Evolutionary conservation across 2,329 filamentous ascomycete genomes (phyloP), one percentile per base, ranked within the genome.

Genomic region (Calonectria hongkongensis): DNA sequence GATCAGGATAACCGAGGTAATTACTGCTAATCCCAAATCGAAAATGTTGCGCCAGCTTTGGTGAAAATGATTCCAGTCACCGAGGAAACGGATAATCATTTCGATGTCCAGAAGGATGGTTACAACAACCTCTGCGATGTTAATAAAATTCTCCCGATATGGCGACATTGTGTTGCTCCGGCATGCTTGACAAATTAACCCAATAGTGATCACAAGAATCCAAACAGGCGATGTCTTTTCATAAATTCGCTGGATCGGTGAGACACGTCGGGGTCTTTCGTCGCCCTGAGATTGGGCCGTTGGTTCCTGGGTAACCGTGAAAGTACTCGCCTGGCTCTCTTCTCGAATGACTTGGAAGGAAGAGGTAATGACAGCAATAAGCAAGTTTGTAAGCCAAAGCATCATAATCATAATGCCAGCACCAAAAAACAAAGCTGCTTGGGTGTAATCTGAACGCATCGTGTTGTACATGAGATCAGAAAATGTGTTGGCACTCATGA

Each of bases 401-500:
- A 95, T 97, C 88, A 99, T 91, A 75, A 99, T 95, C 80, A 99
- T 92, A 81, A 98, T 96, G 28, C 90, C 90, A 15, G 89, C 90
- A 30, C 88, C 92, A 69, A 93, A 93, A 80, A 92, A 99, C 3
- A 98, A 86, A 1, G 96, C 95, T 4, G 95, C 92, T 18, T 94
- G 90, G 8, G 98, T 89, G 79, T 98, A 98, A 82, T 99, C 97
- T 30, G 95, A 97, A 80, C 98, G 92, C 66, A 94, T 95, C 5
- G 96, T 95, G 79, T 95, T 94, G 84, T 99, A 99, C 88, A 99
- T 95, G 66, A 98, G 86, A 83, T 98, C 95, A 1, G 95, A 94
- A 84, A 97, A 99, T 0, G 97, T 99, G 82, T 99, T 99, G 62
- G 95, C 96, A 79, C 95, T 98, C 95, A 99, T 99, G 81, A 99